Percentiles rank a stretch among this genome's conserved stretches.
Conservation (phyloP, 345 rosid species). For the Carallia pectinifolia region DNA sequence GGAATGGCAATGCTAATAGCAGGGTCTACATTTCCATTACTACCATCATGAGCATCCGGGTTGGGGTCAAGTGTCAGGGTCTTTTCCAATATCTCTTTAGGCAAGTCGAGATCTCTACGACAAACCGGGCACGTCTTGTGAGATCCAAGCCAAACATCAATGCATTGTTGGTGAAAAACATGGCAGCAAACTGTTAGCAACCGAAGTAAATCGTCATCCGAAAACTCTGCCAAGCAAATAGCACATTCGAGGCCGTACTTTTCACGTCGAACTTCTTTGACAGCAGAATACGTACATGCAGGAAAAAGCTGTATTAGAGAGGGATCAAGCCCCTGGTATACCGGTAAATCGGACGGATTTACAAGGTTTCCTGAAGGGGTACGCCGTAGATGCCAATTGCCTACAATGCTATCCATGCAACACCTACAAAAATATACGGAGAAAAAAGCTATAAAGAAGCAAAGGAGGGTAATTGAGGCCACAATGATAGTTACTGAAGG, state of each 20-base stretch:
- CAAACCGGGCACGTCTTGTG: slow-evolving; percentile 87
- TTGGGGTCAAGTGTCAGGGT: slow-evolving; percentile 21
- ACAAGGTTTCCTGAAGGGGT: slow-evolving; percentile 31
- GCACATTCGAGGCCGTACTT: slow-evolving; percentile 75
- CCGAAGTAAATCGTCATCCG: slow-evolving; percentile 59
- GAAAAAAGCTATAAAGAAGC: slow-evolving; percentile 65
- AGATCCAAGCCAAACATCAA: slow-evolving; percentile 75
- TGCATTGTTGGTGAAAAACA: slow-evolving; percentile 78
- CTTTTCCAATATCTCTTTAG: slow-evolving; percentile 33
- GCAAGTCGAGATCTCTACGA: slow-evolving; percentile 63
- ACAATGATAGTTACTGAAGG: slow-evolving; percentile 53
- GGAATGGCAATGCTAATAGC: slow-evolving; percentile 33
- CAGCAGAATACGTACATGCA: slow-evolving; percentile 48
- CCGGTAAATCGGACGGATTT: background rate
- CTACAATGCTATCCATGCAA: slow-evolving; percentile 44
- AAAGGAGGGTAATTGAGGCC: slow-evolving; percentile 49
- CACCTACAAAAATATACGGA: slow-evolving; percentile 62
- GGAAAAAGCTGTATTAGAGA: slow-evolving; percentile 55
- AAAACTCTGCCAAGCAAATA: slow-evolving; percentile 69
- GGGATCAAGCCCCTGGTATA: slow-evolving; percentile 57
- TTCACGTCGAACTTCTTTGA: slow-evolving; percentile 54
- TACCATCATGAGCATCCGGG: background rate
- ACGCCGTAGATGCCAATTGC: slow-evolving; percentile 38
- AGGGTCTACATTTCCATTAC: slow-evolving; percentile 18
- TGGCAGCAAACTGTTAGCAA: slow-evolving; percentile 71